phyloP scores from a whole-genome alignment of 139 green algal species.

The Closterium sp. region DNA sequence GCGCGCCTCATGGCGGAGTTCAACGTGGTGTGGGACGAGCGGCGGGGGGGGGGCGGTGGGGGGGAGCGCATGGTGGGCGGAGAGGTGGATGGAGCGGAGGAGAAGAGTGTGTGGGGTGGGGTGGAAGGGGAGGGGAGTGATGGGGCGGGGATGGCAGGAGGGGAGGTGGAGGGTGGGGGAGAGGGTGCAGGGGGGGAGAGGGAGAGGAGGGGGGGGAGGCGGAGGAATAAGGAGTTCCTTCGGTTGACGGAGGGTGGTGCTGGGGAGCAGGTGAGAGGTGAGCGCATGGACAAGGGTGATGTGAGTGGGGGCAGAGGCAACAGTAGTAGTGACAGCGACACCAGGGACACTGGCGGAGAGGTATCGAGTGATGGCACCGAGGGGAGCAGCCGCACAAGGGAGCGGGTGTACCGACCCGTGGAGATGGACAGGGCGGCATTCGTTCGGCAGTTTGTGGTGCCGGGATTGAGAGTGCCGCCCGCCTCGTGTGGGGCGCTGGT shows the following conservation, averaged over 20 bases:
- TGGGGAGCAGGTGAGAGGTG: neutral
- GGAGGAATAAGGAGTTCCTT: neutral
- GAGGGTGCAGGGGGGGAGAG: neutral
- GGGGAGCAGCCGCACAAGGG: neutral
- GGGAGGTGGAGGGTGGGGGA: neutral
- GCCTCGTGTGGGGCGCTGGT: conserved; percentile 39
- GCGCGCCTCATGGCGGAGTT: neutral
- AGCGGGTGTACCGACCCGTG: neutral
- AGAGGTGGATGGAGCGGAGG: neutral
- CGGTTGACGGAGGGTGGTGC: neutral
- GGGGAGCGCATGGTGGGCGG: neutral
- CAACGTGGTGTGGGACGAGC: conserved; percentile 15
- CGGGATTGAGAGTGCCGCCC: conserved; percentile 51
- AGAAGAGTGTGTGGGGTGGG: neutral
- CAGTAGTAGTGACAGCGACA: neutral
- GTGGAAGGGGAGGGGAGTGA: neutral
- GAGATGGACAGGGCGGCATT: neutral
- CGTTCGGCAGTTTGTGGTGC: neutral
- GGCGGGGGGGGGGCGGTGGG: neutral
- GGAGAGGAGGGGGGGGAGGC: neutral
- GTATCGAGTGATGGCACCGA: neutral
- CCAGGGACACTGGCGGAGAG: neutral
- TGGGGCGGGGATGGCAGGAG: neutral
- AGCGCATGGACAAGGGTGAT: neutral
- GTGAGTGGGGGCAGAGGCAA: neutral